phyloP scores from a whole-genome alignment of 164 flowering plant genomes.

The Umbilicus rupestris region DNA sequence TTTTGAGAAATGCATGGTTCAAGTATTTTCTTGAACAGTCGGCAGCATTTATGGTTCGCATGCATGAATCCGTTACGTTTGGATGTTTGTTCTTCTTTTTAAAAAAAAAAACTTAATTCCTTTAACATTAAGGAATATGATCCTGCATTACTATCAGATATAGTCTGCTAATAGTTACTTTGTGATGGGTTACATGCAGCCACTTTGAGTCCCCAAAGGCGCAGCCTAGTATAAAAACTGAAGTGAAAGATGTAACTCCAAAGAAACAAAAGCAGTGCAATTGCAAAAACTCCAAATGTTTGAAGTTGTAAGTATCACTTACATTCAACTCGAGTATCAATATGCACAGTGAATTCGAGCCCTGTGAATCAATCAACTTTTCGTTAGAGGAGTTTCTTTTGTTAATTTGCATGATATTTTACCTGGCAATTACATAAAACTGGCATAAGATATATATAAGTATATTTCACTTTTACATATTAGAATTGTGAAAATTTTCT shows the following conservation, averaged over 20 bases:
- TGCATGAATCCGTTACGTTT: background rate
- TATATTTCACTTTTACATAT: no score
- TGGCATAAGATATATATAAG: background rate
- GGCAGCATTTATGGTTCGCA: background rate
- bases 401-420: no score
- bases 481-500: no score
- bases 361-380: background rate
- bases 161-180: background rate
- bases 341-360: background rate
- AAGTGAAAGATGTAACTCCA: conserved; percentile 74
- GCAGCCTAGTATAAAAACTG: conserved; percentile 29
- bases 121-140: background rate
- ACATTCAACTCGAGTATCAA: background rate
- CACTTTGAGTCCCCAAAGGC: conserved; percentile 62
- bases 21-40: background rate
- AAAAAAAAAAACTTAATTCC: no score
- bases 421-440: background rate
- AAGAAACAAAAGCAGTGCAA: conserved; percentile 85
- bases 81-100: background rate
- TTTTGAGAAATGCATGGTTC: background rate
- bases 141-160: background rate
- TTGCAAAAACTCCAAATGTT: conserved; percentile 79
- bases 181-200: conserved; percentile 30
- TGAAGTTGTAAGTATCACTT: conserved; percentile 67
- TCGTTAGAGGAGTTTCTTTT: background rate